phyloP scores from a whole-genome alignment of 306 rosid genomes.

The Casuarina equisetifolia region DNA sequence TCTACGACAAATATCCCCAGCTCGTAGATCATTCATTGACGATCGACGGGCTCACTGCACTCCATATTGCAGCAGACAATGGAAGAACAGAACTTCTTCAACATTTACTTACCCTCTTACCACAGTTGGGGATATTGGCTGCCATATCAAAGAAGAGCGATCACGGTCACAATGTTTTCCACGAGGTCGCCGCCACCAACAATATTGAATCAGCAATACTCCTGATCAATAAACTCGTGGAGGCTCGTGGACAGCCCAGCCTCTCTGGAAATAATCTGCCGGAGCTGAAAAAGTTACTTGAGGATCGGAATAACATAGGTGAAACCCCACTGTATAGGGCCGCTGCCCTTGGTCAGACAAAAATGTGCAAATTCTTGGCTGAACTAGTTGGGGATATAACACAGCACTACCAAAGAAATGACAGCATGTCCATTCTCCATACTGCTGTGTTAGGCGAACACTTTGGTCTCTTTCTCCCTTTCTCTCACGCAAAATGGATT shows the following conservation, averaged over 20 bases:
- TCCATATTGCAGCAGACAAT: background rate
- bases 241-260: too few species aligned
- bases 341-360: background rate
- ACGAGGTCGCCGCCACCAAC: background rate
- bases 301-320: background rate
- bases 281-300: background rate
- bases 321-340: background rate
- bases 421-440: background rate
- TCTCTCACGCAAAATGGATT: background rate
- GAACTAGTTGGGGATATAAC: background rate
- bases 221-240: background rate
- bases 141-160: background rate
- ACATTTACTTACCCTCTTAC: background rate
- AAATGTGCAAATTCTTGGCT: background rate
- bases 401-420: background rate
- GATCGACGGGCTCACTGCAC: background rate
- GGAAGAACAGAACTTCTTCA: background rate
- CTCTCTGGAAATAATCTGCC: background rate
- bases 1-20: background rate
- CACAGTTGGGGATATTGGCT: background rate
- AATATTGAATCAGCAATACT: background rate
- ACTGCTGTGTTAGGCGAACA: background rate
- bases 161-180: background rate
- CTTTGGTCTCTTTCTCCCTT: background rate
- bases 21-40: background rate